Evolutionary conservation across 2,329 filamentous ascomycete genomes (phyloP), one percentile per base, ranked within the genome.

Genomic region (Lanzia echinophila): DNA sequence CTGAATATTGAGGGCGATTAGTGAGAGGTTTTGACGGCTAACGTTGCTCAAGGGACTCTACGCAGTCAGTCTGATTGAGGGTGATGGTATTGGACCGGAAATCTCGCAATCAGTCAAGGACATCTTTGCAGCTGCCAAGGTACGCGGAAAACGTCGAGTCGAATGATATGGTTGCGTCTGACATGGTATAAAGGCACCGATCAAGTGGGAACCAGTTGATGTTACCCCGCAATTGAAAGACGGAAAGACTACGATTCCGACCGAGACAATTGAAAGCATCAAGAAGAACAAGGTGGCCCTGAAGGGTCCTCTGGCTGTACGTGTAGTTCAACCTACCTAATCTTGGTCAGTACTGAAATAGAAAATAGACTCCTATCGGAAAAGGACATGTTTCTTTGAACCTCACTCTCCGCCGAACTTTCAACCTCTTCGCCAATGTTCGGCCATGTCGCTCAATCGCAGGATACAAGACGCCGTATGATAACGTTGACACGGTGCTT

Each of bases 361-460:
- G 36, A 28, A 28, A 28, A 28, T 60, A 91, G 82, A 99, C 94
- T 3, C 94, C 94, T 61, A 84, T 99, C 68, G 94, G 95, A 74
- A 99, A 97, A 81, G 94, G 94, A 69, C 94, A 99, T 77, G 92
- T 99, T 72, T 97, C 94, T 56, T 88, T 99, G 65, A 99, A 99
- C 82, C 80, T 99, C 63, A 99, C 94, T 57, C 90, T 99, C 68
- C 92, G 94, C 71, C 88, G 94, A 70, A 99, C 95, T 61, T 99
- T 99, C 80, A 99, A 99, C 81, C 90, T 99, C 68, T 99, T 99
- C 75, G 95, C 94, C 78, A 99, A 99, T 79, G 82, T 99, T 68
- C 91, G 95, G 69, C 94, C 95, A 60, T 99, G 95, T 84, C 88
- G 90, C 71, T 96, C 90, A 61, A 90, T 99, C 65, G 88, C 88